Evolutionary conservation across 2,329 filamentous ascomycete genomes (phyloP), one percentile per base, ranked within the genome.

Genomic region (Arachnopeziza araneosa): DNA sequence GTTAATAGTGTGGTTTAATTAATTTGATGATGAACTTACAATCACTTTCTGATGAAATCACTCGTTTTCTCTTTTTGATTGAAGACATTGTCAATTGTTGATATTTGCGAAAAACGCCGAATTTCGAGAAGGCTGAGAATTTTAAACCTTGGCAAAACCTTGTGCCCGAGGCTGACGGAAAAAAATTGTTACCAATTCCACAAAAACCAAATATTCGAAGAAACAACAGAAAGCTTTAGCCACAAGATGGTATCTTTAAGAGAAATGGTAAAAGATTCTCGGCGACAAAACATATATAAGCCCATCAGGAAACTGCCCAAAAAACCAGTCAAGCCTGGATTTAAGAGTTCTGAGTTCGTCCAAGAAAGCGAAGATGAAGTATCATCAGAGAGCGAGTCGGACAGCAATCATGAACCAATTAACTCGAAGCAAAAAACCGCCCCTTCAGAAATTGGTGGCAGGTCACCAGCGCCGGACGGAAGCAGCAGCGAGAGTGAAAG

Each of bases 11-110:
- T 22, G 51, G 54, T 10, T 50, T 51, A 19, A 21, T 23, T 17
- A 32, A 52, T 48, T 21, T 9, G 0, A 9, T 4, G 22, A 32
- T 26, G 48, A 17, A 70, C 76, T 65, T 66, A 78, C 77, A 69
- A 60, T 71, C 69, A 48, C 69, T 63, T 23, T 69, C 68, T 57
- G 71, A 68, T 56, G 69, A 63, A 10, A 67, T 64, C 62, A 77
- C 71, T 9, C 81, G 61, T 68, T 78, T 81, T 54, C 79, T 74
- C 65, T 71, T 73, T 62, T 78, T 79, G 59, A 69, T 73, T 12
- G 72, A 68, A 44, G 72, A 66, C 68, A 69, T 68, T 30, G 51
- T 58, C 21, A n/a, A 58, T 55, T 51, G 5, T 57, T 56, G 10
- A n/a, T 1, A 19, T 32, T 22, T 53, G 52, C 17, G 6, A 24